Conservation (phyloP, 768 basidiomycete genomes). For the Gelatoporia subvermispora region DNA sequence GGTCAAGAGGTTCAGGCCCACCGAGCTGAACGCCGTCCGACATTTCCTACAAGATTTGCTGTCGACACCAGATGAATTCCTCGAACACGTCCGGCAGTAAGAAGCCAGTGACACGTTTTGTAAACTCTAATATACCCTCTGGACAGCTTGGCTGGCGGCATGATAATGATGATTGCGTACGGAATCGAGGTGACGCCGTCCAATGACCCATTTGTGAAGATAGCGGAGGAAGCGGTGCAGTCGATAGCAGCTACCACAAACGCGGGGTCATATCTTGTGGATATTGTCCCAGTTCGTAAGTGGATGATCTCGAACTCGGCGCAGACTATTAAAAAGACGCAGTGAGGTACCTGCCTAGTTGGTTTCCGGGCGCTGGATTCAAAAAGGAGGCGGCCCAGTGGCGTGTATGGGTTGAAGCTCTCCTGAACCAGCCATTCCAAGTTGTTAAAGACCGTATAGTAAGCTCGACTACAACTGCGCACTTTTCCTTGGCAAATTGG, state of each 20-base stretch:
- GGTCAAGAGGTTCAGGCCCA: constrained; percentile 27
- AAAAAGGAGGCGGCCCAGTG: constrained; percentile 27
- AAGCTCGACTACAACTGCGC: neutral
- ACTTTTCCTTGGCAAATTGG: too few relatives aligned
- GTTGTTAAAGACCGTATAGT: constrained; percentile 30
- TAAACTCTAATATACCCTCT: constrained; percentile 2
- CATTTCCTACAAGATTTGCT: constrained; percentile 39
- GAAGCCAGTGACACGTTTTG: constrained; percentile 1
- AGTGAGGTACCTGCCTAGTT: constrained; percentile 28
- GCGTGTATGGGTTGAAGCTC: constrained; percentile 12
- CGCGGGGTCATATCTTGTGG: constrained; percentile 32
- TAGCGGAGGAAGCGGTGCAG: constrained; percentile 17
- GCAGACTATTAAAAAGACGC: neutral
- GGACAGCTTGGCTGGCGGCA: constrained; percentile 22
- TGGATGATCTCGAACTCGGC: constrained; percentile 2
- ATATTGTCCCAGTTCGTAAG: constrained; percentile 27
- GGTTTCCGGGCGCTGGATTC: constrained; percentile 37
- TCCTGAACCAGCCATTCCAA: constrained; percentile 22
- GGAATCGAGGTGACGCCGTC: constrained; percentile 19
- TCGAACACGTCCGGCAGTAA: constrained; percentile 36
- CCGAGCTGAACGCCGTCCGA: constrained; percentile 37
- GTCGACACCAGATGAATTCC: constrained; percentile 32
- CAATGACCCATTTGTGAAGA: constrained; percentile 15
- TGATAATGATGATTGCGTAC: constrained; percentile 25
- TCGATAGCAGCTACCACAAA: constrained; percentile 14